These are phyloP conservation scores for Ophiostoma angusticollis DNA, from an alignment of 2,329 filamentous ascomycete species.

Conservation along the genomic window DNA sequence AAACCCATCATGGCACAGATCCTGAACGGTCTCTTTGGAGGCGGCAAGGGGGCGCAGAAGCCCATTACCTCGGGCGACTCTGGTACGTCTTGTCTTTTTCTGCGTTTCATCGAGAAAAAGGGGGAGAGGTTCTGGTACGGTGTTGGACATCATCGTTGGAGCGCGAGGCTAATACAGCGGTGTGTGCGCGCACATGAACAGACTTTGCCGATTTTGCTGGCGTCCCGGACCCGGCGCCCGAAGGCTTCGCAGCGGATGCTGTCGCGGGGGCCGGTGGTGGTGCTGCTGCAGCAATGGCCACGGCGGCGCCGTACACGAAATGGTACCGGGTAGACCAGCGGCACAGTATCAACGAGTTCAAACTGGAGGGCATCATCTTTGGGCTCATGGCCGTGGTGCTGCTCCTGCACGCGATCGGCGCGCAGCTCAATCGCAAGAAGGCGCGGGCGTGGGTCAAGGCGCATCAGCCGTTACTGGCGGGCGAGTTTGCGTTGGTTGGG, in stretches of 20 bases:
- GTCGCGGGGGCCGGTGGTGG: slow-evolving; percentile 28
- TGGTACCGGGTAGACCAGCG: slow-evolving; percentile 98
- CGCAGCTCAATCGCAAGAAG: slow-evolving; percentile 64
- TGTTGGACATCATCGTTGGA: too few relatives aligned
- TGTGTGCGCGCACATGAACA: slow-evolving; percentile 22
- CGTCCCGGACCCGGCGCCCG: slow-evolving; percentile 53
- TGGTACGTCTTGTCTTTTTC: slow-evolving; percentile 41
- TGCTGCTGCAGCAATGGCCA: slow-evolving; percentile 32
- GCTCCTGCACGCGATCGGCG: slow-evolving; percentile 68
- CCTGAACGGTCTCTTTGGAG: slow-evolving; percentile 57
- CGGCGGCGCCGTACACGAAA: slow-evolving; percentile 62
- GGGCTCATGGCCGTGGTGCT: slow-evolving; percentile 62
- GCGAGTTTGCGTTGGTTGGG: slow-evolving; percentile 80
- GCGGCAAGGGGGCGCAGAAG: slow-evolving; percentile 45
- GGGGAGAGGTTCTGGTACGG: too few relatives aligned
- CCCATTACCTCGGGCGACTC: slow-evolving; percentile 43
- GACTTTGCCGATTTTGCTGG: slow-evolving; percentile 89
- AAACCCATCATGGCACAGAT: slow-evolving; percentile 38
- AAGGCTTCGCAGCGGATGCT: slow-evolving; percentile 30
- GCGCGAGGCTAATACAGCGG: not conserved
- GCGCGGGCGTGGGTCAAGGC: slow-evolving; percentile 69
- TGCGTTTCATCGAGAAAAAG: too few relatives aligned
- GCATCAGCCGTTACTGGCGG: slow-evolving; percentile 56
- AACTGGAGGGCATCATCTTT: slow-evolving; percentile 72
- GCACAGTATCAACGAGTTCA: slow-evolving; percentile 71